Evolutionary conservation across 495 filamentous ascomycete species (phyloP), one percentile per base, ranked within the genome.

Genomic region (Clavariopsis aquatica): DNA sequence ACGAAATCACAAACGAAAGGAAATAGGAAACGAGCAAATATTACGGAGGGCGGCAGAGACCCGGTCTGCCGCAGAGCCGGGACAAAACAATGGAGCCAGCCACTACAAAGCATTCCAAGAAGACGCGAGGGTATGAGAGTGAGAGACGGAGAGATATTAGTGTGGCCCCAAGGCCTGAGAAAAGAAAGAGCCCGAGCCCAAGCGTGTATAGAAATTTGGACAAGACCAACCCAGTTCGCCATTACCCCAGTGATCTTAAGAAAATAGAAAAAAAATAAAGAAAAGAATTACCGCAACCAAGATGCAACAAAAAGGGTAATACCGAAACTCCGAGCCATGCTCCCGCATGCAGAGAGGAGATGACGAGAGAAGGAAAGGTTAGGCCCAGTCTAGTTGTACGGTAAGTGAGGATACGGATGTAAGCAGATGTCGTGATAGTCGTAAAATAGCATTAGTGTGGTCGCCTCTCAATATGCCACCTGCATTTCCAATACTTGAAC

Each of bases 401-500:
- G 38, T 22, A 19, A 49, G 47, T 46, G 46, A 52, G 20, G 29
- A 26, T 28, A 49, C 49, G 56, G 36, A 34, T 41, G 20, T 34
- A 49, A 61, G 13, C 2, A 46, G 28, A 61, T 31, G 23, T 65
- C 45, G 20, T 57, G 10, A 63, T 9, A 53, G n/a, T 68, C 69
- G 60, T 71, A 27, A 64, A 45, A 43, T 49, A 46, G 58, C 49
- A 64, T 59, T 54, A 63, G 52, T 38, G 36, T 47, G 29, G 23
- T 23, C 19, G 6, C 1, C 5, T 51, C 5, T 51, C 68, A 75
- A 52, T 73, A 75, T 29, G 73, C 73, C 55, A 73, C 68, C 53
- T 75, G 73, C 73, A 75, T 75, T 55, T 75, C 73, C 52, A 75
- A 43, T 6, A 66, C 73, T 23, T 68, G 69, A 22, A 75, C 68